Evolutionary conservation across 2,329 filamentous ascomycete genomes (phyloP).

Genomic region (Cordyceps cicadae): DNA sequence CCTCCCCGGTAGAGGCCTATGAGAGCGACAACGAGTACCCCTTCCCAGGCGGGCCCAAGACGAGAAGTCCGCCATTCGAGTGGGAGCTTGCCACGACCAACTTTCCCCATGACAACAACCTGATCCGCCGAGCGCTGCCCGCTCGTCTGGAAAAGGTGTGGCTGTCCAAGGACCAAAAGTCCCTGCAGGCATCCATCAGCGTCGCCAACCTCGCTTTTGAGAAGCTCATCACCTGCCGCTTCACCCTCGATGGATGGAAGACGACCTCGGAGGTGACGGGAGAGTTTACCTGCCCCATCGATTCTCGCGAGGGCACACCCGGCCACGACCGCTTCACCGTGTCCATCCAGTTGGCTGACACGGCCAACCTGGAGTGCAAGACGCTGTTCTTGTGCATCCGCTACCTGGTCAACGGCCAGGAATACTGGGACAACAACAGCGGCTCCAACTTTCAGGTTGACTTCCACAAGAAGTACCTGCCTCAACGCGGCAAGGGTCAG

Average conservation of each 20-base stretch:
- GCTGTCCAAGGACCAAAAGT: conserved; percentile 81
- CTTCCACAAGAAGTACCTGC: conserved; percentile 71
- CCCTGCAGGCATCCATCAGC: conserved; percentile 70
- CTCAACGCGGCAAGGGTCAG: conserved; percentile 49
- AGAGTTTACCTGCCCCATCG: conserved; percentile 77
- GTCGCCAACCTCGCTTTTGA: conserved; percentile 86
- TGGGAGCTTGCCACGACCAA: conserved; percentile 85
- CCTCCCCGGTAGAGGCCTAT: conserved; percentile 82
- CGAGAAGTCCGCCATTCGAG: conserved; percentile 52
- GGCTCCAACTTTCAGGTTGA: conserved; percentile 86
- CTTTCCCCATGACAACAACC: conserved; percentile 58
- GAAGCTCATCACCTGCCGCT: conserved; percentile 82
- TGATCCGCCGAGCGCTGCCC: conserved; percentile 52
- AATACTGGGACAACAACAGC: conserved; percentile 94
- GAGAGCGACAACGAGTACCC: conserved; percentile 87
- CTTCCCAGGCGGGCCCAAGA: conserved; percentile 51
- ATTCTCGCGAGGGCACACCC: conserved; percentile 54
- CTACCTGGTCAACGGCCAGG: conserved; percentile 74
- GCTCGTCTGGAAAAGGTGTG: conserved; percentile 81
- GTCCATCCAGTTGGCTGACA: conserved; percentile 84
- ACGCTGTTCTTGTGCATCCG: conserved; percentile 87
- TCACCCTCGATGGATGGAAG: conserved; percentile 98
- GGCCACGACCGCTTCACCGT: conserved; percentile 88
- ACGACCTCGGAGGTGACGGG: conserved; percentile 89
- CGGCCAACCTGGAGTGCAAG: conserved; percentile 85